phyloP scores from a whole-genome alignment of 202 grass and related monocot species.

The Elaeis oleifera region DNA sequence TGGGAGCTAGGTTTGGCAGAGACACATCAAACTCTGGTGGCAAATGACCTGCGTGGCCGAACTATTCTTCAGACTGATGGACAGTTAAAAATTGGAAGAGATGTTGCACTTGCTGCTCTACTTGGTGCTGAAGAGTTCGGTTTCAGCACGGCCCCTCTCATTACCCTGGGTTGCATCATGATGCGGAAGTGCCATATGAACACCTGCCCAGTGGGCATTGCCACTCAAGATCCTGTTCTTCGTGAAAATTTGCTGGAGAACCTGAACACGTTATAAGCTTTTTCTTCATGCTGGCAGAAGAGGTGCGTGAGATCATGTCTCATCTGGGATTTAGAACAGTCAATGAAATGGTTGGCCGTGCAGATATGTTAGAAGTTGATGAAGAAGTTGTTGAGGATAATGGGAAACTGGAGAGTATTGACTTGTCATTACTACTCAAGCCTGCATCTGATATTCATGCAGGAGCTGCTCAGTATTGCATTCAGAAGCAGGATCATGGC shows the following conservation, averaged over 20 bases:
- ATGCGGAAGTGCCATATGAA: constrained; percentile 98
- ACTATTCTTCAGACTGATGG: constrained; percentile 92
- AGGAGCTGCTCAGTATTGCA: constrained; percentile 70
- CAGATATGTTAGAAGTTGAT: constrained; percentile 94
- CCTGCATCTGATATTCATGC: constrained; percentile 69
- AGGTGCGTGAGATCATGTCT: constrained; percentile 92
- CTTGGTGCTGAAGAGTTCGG: constrained; percentile 98
- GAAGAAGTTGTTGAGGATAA: constrained; percentile 71
- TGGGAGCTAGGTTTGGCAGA: constrained; percentile 99
- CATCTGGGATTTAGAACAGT: constrained; percentile 64
- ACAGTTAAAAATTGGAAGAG: constrained; percentile 92
- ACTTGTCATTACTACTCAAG: constrained; percentile 77
- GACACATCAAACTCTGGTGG: constrained; percentile 94
- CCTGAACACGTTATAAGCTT: constrained; percentile 99
- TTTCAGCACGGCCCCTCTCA: constrained; percentile 94
- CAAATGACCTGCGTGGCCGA: constrained; percentile 88
- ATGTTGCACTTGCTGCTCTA: constrained; percentile 92
- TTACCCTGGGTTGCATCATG: constrained; percentile 98
- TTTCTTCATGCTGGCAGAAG: constrained; percentile 99
- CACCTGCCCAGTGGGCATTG: constrained; percentile 94
- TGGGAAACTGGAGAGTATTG: constrained; percentile 88
- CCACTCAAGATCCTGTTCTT: constrained; percentile 92
- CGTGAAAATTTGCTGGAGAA: constrained; percentile 87
- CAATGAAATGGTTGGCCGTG: constrained; percentile 89
- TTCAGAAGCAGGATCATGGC: constrained; percentile 89